Evolutionary conservation across 202 grass and related monocot genomes (phyloP).

Genomic region (Carex arenaria): DNA sequence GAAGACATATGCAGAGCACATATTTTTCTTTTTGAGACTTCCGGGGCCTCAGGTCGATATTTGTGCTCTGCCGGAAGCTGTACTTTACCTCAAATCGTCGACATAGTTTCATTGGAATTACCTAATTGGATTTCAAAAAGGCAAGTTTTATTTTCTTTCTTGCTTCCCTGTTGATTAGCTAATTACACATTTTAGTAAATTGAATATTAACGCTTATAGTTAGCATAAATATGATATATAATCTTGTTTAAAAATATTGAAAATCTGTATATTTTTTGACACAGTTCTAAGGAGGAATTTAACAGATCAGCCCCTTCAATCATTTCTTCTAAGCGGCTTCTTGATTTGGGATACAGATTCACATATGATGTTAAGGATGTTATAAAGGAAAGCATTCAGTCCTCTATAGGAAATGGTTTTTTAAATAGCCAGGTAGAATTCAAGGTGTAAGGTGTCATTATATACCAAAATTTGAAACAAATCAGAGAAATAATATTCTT

Average conservation of each 20-base stretch:
- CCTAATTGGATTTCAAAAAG: constrained; percentile 24
- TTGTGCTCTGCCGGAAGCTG: constrained; percentile 43
- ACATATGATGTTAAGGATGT: constrained; percentile 28
- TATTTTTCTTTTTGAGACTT: constrained; percentile 48
- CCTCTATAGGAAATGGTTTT: constrained; percentile 38
- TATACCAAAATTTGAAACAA: neutral
- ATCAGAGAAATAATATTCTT: neutral
- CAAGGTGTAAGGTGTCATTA: neutral
- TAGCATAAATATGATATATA: neutral
- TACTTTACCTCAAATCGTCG: constrained; percentile 24
- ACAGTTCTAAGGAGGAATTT: constrained; percentile 39
- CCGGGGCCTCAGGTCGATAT: constrained; percentile 40
- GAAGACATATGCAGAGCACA: constrained; percentile 83
- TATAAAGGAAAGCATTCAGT: constrained; percentile 34
- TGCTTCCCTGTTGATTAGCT: neutral
- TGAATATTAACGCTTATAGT: neutral
- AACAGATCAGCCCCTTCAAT: constrained; percentile 19
- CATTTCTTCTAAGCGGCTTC: constrained; percentile 54
- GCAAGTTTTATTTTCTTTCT: constrained; percentile 3
- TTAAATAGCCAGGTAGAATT: constrained; percentile 16
- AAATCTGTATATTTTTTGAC: neutral
- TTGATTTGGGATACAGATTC: constrained; percentile 62
- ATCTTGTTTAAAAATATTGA: neutral
- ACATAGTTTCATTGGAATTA: constrained; percentile 34
- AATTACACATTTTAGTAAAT: neutral